Evolutionary conservation across 2,329 filamentous ascomycete genomes (phyloP), one percentile per base, ranked within the genome.

Genomic region (Sclerotinia sclerotiorum): DNA sequence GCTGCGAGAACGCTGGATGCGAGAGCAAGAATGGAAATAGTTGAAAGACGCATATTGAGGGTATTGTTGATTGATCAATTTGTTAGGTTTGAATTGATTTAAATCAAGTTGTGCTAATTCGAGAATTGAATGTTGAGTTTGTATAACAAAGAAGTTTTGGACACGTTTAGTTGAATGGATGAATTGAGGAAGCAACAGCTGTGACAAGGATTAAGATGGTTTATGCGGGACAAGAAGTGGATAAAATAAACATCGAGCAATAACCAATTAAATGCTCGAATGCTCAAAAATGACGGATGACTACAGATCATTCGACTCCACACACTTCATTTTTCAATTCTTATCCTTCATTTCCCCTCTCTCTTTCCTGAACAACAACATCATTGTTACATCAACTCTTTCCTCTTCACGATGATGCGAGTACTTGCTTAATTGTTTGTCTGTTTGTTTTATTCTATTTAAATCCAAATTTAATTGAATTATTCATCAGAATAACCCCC

Each of bases 1-100:
- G 75, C 75, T 32, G 76, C 76, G 24, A 76, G 67, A 51, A 76
- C 70, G 39, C 68, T 71, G 49, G 72, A 72, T 54, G 75, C 72
- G 52, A 78, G 69, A 39, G 72, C 72, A 51, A 75, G 74, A 54
- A 78, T 69, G 48, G 76, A 72, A 62, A 76, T 65, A 56, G 71
- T 73, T 67, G 74, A 69, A 71, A 78, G 74, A 72, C 75, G 76
- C 76, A 78, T 78, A 13, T 24, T 62, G 58, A 49, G 5, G 29
- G 8, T 24, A 19, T 35, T 19, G 24, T 27, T 29, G 5, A 69
- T 69, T 67, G 62, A 27, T 29, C 35, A 29, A 17, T 15, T 5
- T 52, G 15, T 46, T 7, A 5, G 24, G 8, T 13, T 39, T 35
- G 48, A 39, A 24, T 58, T 24, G 44, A 48, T 15, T 13, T 58